phyloP scores from a whole-genome alignment of 805 yeast species.

The Sporopachydermia lactativora region DNA sequence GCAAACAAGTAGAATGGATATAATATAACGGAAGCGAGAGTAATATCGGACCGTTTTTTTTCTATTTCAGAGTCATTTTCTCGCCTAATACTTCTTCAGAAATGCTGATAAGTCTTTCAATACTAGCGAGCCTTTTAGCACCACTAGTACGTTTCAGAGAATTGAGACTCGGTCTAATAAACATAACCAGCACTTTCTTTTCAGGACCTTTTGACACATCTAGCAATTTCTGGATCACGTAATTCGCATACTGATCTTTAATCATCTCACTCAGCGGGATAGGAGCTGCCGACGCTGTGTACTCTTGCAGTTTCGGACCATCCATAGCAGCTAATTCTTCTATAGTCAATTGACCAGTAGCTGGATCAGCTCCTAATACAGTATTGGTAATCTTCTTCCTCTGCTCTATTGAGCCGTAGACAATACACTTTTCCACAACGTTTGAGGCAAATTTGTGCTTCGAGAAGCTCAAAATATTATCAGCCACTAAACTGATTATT shows the following conservation, averaged over 20 bases:
- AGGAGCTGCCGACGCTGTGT: constrained; percentile 12
- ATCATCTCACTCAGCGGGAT: constrained; percentile 75
- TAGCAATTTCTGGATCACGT: constrained; percentile 89
- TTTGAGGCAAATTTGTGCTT: constrained; percentile 96
- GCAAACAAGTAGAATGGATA: no score
- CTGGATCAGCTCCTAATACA: constrained; percentile 30
- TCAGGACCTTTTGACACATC: constrained; percentile 64
- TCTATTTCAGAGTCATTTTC: background rate
- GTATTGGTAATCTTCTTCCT: constrained; percentile 48
- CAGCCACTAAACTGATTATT: constrained; percentile 55
- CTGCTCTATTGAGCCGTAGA: constrained; percentile 53
- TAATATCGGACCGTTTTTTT: no score
- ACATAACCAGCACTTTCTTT: constrained; percentile 53
- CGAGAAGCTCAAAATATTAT: constrained; percentile 68
- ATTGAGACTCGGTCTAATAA: constrained; percentile 69
- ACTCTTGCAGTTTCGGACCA: background rate
- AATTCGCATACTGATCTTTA: constrained; percentile 96
- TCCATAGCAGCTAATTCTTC: constrained; percentile 11
- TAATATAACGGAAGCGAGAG: no score
- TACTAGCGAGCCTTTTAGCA: constrained; percentile 76
- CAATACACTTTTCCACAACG: constrained; percentile 89
- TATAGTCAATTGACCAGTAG: constrained; percentile 22
- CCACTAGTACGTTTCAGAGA: constrained; percentile 52
- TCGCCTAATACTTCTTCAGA: constrained; percentile 22
- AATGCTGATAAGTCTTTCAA: constrained; percentile 53